Percentiles rank a stretch among this genome's conserved stretches.
These are phyloP conservation scores for Amphibolis antarctica DNA, from an alignment of 106 monocot genomes.

Conservation along the genomic window DNA sequence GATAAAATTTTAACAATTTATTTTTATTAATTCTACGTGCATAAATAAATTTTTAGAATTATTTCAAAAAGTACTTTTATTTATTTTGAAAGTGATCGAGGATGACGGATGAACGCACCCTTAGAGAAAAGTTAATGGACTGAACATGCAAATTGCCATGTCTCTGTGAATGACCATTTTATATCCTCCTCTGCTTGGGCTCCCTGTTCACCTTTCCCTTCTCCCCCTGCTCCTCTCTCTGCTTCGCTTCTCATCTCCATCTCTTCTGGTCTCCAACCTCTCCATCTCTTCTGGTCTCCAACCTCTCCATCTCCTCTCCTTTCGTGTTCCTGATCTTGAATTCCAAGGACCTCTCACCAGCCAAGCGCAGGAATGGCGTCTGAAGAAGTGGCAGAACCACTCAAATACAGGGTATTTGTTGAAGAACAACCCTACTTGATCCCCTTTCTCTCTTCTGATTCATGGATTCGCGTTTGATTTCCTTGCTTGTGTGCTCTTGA, in stretches of 20 bases:
- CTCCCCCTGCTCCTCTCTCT: not conserved
- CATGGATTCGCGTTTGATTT: not conserved
- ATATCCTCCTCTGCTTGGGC: not conserved
- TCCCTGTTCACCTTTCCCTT: not conserved
- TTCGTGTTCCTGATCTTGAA: not conserved
- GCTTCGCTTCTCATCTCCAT: not conserved
- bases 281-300: not conserved
- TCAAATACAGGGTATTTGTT: conserved; percentile 13
- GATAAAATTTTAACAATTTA: too few species aligned
- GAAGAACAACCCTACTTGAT: not conserved
- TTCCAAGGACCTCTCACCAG: not conserved
- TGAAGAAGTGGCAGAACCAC: conserved; percentile 4
- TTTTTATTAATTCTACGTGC: too few species aligned
- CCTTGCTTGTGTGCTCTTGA: not conserved
- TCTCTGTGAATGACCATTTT: not conserved
- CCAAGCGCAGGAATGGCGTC: conserved; percentile 1
- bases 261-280: not conserved
- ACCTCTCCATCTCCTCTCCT: not conserved
- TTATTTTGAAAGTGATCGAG: too few species aligned
- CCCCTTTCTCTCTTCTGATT: not conserved
- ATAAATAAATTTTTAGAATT: too few species aligned
- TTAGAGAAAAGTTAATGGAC: too few species aligned
- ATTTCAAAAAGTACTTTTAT: too few species aligned
- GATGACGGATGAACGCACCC: too few species aligned
- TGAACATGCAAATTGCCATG: not conserved